Evolutionary conservation across 225 moss, liverwort and hornwort genomes (phyloP), one percentile per base, ranked within the genome.

Genomic region (Takakia lepidozioides): DNA sequence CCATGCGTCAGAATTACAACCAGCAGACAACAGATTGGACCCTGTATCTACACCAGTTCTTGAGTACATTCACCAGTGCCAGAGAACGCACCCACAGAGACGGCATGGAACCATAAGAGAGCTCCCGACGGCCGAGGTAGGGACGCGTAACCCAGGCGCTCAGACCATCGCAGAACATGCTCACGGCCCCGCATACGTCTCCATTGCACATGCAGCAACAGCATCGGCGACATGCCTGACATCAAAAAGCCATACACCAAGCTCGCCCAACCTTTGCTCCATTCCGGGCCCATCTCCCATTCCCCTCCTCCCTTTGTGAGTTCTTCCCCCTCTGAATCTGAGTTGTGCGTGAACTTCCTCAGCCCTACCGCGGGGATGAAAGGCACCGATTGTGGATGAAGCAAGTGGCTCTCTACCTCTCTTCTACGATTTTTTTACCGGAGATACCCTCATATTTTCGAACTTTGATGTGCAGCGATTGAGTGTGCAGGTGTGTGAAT

Each of bases 101-200:
- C 93, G 7, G 86, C 93, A 59, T 95, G 93, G 26, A 95, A 86
- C 93, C 93, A 95, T 29, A 95, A 61, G 25, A 95, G 68, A 46
- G 58, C 29, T 10, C 90, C 93, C 4, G 50, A 48, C 2, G 93
- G 93, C 34, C 83, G 84, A 29, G 67, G 37, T 37, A 54, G 58
- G 1, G 86, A 87, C 4, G 86, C 13, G 34, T 60, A 69, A 5
- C 90, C 93, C 64, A 57, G 39, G 21, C 75, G 71, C 71, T 90
- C 80, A 6, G 55, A 54, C 73, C 73, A 73, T 2, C 55, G 56
- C 21, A 50, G 21, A 54, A 53, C 40, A 10, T 66, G 67, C 54
- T 64, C 54, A 40, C 30, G 50, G 22, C 61, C 62, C 43, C 38
- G 69, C 54, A 56, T 54, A 27, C 73, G 52, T 10, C 62, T 51